Conservation (phyloP, 2,329 filamentous ascomycete genomes). For the Trichoderma sp. region DNA sequence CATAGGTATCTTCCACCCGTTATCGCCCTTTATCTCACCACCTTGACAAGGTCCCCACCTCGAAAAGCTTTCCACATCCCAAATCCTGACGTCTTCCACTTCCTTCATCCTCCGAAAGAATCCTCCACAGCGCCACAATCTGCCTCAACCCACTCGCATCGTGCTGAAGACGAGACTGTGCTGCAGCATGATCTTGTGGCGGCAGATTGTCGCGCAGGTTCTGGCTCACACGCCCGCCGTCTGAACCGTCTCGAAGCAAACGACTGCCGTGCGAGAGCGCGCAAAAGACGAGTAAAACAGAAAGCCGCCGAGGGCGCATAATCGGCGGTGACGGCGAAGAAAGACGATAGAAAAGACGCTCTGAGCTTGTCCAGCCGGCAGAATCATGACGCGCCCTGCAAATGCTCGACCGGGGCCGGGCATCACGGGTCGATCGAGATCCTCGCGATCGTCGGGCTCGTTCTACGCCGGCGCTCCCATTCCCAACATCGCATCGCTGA, state of each 20-base stretch:
- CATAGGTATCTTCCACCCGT: too few species aligned
- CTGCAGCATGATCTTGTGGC: conserved; percentile 18
- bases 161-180: background rate
- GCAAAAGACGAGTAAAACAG: background rate
- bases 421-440: conserved; percentile 26
- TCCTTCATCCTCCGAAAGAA: background rate
- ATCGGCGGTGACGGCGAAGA: background rate
- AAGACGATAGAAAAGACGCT: background rate
- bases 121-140: background rate
- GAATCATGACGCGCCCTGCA: conserved; percentile 9
- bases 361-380: background rate
- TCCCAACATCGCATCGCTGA: conserved; percentile 34
- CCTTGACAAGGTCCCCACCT: background rate
- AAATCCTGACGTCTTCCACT: conserved; percentile 12
- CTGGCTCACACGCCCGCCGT: conserved; percentile 18
- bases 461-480: conserved; percentile 53
- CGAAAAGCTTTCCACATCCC: conserved; percentile 2
- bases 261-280: background rate
- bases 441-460: conserved; percentile 44
- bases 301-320: background rate
- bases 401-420: conserved; percentile 4
- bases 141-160: conserved; percentile 2
- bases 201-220: conserved; percentile 20
- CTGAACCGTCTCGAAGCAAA: background rate
- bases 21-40: conserved; percentile 3